These are phyloP conservation scores for Aspergillus latus DNA, from an alignment of 2,329 filamentous ascomycete species.

Conservation along the genomic window DNA sequence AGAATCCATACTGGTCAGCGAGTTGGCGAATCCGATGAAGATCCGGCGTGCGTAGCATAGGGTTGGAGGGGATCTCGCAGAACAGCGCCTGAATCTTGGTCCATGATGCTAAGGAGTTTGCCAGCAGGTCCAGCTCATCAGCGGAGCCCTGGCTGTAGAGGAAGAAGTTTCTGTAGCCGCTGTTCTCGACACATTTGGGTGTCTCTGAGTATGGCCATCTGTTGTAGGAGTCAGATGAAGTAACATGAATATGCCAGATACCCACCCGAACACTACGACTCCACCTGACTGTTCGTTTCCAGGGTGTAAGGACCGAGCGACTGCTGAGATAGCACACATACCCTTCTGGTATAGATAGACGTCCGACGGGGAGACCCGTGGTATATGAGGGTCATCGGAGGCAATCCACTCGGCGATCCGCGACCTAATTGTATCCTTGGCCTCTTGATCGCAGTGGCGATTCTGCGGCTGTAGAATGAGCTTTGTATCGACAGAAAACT, in stretches of 20 bases:
- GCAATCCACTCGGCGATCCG: not conserved
- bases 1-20: conserved; percentile 1
- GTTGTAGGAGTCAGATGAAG: no score
- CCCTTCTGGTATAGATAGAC: not conserved
- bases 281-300: not conserved
- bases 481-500: not conserved
- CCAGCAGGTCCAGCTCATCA: conserved; percentile 2
- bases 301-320: not conserved
- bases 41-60: not conserved
- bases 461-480: no score
- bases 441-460: not conserved
- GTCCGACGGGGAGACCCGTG: not conserved
- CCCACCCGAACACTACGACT: not conserved
- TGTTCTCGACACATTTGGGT: no score
- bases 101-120: not conserved
- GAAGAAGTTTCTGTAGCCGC: not conserved
- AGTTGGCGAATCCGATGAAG: conserved; percentile 1
- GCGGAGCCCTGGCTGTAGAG: not conserved
- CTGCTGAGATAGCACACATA: not conserved
- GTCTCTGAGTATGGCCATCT: not conserved
- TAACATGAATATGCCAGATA: not conserved
- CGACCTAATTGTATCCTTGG: not conserved
- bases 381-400: not conserved
- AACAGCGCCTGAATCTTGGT: not conserved
- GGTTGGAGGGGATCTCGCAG: conserved; percentile 5